Base-by-base conservation (phyloP, 805 yeast species). In the Suhomyces canberraensis region DNA sequence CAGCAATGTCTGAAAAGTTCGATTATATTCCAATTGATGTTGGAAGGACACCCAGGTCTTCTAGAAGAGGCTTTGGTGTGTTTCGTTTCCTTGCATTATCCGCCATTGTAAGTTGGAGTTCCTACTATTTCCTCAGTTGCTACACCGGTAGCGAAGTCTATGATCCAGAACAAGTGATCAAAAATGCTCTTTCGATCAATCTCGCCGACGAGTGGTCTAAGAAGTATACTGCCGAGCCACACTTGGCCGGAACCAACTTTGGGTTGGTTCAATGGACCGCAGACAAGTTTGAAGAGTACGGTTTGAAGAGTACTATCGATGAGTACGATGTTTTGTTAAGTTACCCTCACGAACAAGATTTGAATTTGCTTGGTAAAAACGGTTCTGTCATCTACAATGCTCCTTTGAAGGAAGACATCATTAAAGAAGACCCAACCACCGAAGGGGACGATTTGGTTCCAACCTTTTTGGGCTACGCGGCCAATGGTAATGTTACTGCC, bases 381-480 rank as follows among this genome's bases (percentile, higher is more conserved):
- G 54, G 64, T 16, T 71, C 61, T 3, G 50, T 67, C 3, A 45
- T 67, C 3, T 78, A 71, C 48, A 60, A 66, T 17, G 77, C 84
- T 0, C 69, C 69, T 1, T 60, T 77, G 49, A 53, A 64, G 40
- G 86, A 80, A 54, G 79, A 72, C 33, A 61, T 48, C 7, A 39
- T 74, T 16, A 51, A 54, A 4, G 69, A 65, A 19, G 77, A 71
- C 43, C 46, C 56, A 16, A 61, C 73, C 11, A 52, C 73, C 19
- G 45, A 54, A 14, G 66, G 66, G 17, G 52, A 65, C 37, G 64
- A 66, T 37, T 43, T 52, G 20, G 62, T 59, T 28, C 78, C 74
- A 2, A 77, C 81, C 0, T 80, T 73, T 48, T 78, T 80, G 56
- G 80, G 79, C 0, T 83, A 81, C 48, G 79, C 84, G 1, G 78